Base-by-base conservation (phyloP, 768 basidiomycete genomes). In the Solioccasus polychromus region DNA sequence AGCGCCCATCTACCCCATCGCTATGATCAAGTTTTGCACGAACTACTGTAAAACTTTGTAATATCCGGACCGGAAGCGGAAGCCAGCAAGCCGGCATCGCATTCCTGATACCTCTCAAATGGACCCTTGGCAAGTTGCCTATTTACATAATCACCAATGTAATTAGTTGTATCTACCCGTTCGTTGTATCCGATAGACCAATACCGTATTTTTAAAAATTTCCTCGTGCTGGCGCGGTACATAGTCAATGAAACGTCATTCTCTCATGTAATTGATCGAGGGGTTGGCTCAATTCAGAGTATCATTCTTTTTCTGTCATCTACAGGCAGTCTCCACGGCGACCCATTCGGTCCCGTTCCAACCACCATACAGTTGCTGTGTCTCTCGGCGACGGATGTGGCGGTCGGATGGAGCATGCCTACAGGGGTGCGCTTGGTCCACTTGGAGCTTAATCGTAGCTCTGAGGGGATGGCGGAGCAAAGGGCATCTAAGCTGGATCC, bases 1-100 rank as follows among this genome's bases (percentile, higher is more conserved):
- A 85, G 83, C 57, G 79, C 87, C 9, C 88, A 90, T 61, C 68
- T 89, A 68, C 87, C 89, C 18, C 82, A 92, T 58, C 82, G 84
- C 53, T 92, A 92, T 54, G 89, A 91, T 58, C 73, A 74, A 47
- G 81, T 82, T 25, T 60, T 91, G 37, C 83, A 88, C 50, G 85
- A 88, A 58, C 64, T 88, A 30, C 62, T 85, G 28, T 85, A 37
- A 42, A 28, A 39, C 22, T 28, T 36, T 47, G 35, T 42, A 42
- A 29, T 11, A 28, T 39, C 26, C 28, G 31, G 38, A 42, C 39
- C 5, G 23, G 40, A 40, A 26, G 37, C 22, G 25, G 25, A 42
- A 40, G 42, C 31, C 15, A 31, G 19, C 35, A 26, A 38, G 19
- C 23, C 36, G 42, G 18, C 51, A 42, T 45, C 28, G 35, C 39